Evolutionary conservation across 306 rosid species (phyloP).

Genomic region (Myrica gale): DNA sequence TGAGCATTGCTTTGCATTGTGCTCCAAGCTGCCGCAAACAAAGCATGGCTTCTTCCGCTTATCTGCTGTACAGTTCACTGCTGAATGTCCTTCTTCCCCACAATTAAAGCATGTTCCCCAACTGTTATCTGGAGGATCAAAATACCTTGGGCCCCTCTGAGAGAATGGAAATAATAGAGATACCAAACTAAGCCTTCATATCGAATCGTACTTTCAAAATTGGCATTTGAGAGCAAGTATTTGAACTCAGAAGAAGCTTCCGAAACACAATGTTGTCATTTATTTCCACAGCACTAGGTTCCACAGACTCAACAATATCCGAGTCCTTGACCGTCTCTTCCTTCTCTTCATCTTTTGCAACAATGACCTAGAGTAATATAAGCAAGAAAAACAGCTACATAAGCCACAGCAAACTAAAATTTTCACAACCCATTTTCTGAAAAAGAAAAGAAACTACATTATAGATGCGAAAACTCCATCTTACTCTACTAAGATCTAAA

Average conservation of each 20-base stretch:
- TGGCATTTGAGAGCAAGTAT: constrained; percentile 35
- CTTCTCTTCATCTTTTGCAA: constrained; percentile 36
- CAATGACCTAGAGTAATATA: constrained; percentile 36
- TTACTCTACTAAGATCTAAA: not conserved
- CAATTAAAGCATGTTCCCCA: constrained; percentile 92
- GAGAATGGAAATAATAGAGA: constrained; percentile 43
- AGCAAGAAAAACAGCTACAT: not conserved
- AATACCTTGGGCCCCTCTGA: constrained; percentile 97
- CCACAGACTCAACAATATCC: constrained; percentile 34
- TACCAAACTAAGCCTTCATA: constrained; percentile 47
- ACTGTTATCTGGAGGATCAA: constrained; percentile 80
- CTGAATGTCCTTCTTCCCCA: constrained; percentile 89
- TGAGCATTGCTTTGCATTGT: constrained; percentile 61
- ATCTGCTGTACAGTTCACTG: constrained; percentile 62
- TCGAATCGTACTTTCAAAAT: constrained; percentile 34
- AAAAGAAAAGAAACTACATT: not conserved
- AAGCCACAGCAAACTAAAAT: constrained; percentile 3
- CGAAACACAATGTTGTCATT: constrained; percentile 61
- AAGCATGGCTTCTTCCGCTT: constrained; percentile 80
- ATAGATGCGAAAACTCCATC: not conserved
- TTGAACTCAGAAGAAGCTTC: constrained; percentile 86
- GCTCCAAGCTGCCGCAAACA: constrained; percentile 88
- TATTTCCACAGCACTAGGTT: constrained; percentile 36
- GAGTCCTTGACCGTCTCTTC: constrained; percentile 16
- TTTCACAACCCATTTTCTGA: not conserved